Evolutionary conservation across 768 basidiomycete species (phyloP), one percentile per base, ranked within the genome.

Genomic region (Auriculariales sp.): DNA sequence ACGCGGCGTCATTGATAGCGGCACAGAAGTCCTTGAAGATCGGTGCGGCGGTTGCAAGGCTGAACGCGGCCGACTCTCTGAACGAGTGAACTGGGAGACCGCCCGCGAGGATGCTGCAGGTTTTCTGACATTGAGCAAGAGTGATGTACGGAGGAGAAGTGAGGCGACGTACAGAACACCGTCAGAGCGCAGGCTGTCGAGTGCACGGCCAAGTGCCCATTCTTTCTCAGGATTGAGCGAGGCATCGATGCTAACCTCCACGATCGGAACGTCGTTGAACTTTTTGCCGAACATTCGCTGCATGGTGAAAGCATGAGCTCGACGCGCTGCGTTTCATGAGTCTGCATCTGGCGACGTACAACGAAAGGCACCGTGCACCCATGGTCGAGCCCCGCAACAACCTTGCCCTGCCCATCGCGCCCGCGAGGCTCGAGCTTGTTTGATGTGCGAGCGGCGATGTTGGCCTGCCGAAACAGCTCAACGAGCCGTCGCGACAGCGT

Each of bases 351-450:
- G n/a, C n/a, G n/a, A n/a, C n/a, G n/a, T n/a, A n/a, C n/a, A 39
- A 71, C 68, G 69, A 88, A 85, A 2, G 86, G 86, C 11, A 89
- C 68, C 59, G 87, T 88, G 39, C 87, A 83, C 22, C 85, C 86
- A 56, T 86, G 83, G 58, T 86, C 83, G 0, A 86, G 63, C 4
- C 83, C 84, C 0, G 81, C 74, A 0, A 79, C 81, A 42, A 56
- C 44, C 57, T 75, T 79, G 0, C 81, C 80, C 17, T 81, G 65
- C 9, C 83, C 84, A 54, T 86, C 83, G 49, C 61, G 55, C 2
- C 83, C 83, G 12, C 83, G 74, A 17, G 68, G 45, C 59, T 87
- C 83, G 1, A 59, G 54, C 46, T 62, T 69, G 4, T 66, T 57
- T 5, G 71, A 71, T 5, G 73, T 67, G 22, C 78, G 72, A 2